A percentile compares a stretch with the other conserved stretches of the same genome.
Conservation (phyloP, 2,329 filamentous ascomycete genomes). For the Calonectria hongkongensis region DNA sequence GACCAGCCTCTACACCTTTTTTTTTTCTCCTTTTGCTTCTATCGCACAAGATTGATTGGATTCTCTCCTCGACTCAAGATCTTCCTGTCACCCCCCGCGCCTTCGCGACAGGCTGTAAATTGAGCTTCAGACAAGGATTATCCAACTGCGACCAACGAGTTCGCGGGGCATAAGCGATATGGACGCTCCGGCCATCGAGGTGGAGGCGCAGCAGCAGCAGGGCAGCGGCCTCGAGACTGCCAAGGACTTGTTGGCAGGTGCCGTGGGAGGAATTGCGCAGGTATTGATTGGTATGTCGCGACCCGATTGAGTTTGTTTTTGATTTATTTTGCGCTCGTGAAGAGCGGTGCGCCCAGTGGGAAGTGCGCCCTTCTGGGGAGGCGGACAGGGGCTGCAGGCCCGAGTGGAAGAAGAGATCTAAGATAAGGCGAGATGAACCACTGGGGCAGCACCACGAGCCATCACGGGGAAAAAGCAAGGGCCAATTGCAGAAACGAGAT, state of each 20-base stretch:
- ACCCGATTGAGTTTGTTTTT: neutral
- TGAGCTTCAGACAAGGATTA: constrained; percentile 11
- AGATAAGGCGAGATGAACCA: constrained; percentile 36
- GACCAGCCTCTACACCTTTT: constrained; percentile 22
- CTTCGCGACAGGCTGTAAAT: constrained; percentile 5
- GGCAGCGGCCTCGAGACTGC: constrained; percentile 74
- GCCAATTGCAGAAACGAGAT: neutral
- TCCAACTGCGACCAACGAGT: constrained; percentile 3
- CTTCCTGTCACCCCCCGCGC: neutral
- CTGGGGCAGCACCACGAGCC: constrained; percentile 22
- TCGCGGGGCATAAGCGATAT: constrained; percentile 43
- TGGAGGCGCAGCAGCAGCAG: constrained; percentile 58
- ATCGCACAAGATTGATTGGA: neutral
- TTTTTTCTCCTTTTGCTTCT: neutral
- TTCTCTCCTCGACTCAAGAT: neutral
- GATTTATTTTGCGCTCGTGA: neutral
- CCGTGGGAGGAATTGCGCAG: constrained; percentile 93
- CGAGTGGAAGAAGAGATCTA: constrained; percentile 36
- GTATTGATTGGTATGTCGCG: constrained; percentile 85
- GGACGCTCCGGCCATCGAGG: constrained; percentile 60
- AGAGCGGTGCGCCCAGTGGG: neutral
- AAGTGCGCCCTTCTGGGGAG: neutral
- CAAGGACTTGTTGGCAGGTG: constrained; percentile 95
- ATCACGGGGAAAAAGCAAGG: neutral
- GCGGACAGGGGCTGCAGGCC: constrained; percentile 17